A percentile compares a stretch with the other conserved stretches of the same genome.
phyloP scores from a whole-genome alignment of 805 yeast species.

The Helenozyma baotianmanensis region DNA sequence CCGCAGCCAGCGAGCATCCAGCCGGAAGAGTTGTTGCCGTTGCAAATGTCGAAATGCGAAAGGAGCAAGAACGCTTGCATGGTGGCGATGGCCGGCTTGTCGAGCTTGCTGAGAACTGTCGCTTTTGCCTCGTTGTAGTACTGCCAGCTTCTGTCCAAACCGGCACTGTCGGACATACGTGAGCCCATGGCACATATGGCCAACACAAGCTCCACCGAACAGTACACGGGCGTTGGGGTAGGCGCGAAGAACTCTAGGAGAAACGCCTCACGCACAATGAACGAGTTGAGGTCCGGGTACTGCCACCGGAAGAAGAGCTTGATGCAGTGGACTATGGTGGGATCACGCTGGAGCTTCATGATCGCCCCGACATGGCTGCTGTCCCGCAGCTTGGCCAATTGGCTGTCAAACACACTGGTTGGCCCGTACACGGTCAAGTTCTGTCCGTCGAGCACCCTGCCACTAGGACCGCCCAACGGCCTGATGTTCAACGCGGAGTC shows the following conservation, averaged over 20 bases:
- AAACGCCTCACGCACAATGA: constrained; percentile 13
- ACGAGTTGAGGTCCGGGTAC: constrained; percentile 14
- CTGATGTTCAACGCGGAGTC: too few species aligned
- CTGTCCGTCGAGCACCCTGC: neutral
- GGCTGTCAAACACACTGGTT: constrained; percentile 12
- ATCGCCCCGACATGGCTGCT: constrained; percentile 2
- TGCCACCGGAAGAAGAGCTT: constrained; percentile 13
- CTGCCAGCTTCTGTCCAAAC: constrained; percentile 1
- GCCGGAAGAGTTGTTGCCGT: constrained; percentile 8
- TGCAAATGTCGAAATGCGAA: constrained; percentile 11
- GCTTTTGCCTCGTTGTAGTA: constrained; percentile 8
- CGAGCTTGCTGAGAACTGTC: constrained; percentile 6
- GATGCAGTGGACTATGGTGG: constrained; percentile 8
- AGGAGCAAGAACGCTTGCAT: constrained; percentile 12
- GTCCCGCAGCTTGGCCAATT: constrained; percentile 5
- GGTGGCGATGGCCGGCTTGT: constrained; percentile 9
- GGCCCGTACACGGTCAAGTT: constrained; percentile 10
- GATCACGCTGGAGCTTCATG: constrained; percentile 2
- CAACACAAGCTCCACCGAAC: constrained; percentile 10
- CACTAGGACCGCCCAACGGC: neutral
- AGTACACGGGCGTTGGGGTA: constrained; percentile 6
- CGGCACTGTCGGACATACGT: constrained; percentile 5
- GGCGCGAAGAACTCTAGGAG: constrained; percentile 12
- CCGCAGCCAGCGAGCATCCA: constrained; percentile 13
- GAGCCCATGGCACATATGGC: constrained; percentile 11